Base-by-base conservation (phyloP, 2,329 filamentous ascomycete species). In the Cercospora canescens region DNA sequence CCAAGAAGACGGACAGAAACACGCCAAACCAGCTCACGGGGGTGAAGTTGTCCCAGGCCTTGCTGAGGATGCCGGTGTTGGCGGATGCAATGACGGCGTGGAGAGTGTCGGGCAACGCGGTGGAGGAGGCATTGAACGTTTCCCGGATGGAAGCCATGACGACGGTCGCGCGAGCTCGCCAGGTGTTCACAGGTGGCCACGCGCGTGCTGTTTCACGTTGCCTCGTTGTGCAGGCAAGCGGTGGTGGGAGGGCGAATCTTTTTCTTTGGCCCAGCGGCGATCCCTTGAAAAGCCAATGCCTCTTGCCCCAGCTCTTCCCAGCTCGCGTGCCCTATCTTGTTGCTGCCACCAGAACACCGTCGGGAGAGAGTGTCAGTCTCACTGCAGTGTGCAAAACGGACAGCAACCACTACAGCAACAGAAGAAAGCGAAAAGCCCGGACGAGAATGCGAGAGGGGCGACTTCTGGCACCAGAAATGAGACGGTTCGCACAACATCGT, bases 41-140 rank as follows among this genome's bases (percentile, higher is more conserved):
- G 11, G 70, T 62, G 64, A 87, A 81, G 65, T 86, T 86, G 72
- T 87, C 82, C 71, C 81, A 88, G 74, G 79, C 80, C 74, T 76
- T 86, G 82, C 80, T 89, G 75, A 80, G 84, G 74, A 82, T 80
- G 79, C 81, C 81, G 5, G 77, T 74, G 55, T 79, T 73, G 61
- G 77, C 76, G 41, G 91, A 92, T 74, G 86, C 86, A 74, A 92
- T 89, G 78, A 86, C 89, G 74, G 87, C 86, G 78, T 90, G 90
- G 73, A 87, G 65, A 34, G 70, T 66, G 63, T 70, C 67, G 30
- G 71, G 72, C 21, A 70, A 39, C n/a, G 61, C 45, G 9, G 74
- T 75, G 52, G 67, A 63, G 45, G 75, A 71, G 68, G 73, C 72
- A 70, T 77, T 76, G 71, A 76, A 72, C 3, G 71, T 71, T 67